Conservation (phyloP, 108 stramenopile species). For the Craspedostauros australis region DNA sequence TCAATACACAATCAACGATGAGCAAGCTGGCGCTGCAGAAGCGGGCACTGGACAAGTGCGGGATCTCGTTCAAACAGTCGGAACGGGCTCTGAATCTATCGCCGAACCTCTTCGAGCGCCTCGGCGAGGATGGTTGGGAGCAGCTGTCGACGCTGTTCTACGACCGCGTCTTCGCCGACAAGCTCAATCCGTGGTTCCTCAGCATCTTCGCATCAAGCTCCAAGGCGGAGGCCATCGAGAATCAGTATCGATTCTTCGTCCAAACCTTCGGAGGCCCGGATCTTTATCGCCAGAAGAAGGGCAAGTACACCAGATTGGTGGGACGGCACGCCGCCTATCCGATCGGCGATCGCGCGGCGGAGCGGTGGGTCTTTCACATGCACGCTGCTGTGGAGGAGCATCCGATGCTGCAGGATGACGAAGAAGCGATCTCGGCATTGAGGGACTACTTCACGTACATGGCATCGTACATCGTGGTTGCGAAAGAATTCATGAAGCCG, state of each 20-base stretch:
- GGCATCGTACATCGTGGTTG: conserved; percentile 76
- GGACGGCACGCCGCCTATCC: conserved; percentile 73
- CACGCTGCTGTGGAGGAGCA: conserved; percentile 53
- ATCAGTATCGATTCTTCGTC: conserved; percentile 72
- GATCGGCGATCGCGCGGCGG: conserved; percentile 52
- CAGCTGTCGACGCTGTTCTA: conserved; percentile 55
- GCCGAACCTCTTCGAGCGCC: conserved; percentile 50
- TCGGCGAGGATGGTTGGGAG: conserved; percentile 54
- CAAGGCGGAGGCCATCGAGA: conserved; percentile 70
- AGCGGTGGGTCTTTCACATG: conserved; percentile 73
- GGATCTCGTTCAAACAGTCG: conserved; percentile 40
- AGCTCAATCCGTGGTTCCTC: conserved; percentile 51
- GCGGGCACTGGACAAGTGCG: conserved; percentile 18
- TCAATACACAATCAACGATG: conserved; percentile 29
- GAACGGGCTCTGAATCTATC: conserved; percentile 17
- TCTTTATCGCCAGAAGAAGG: conserved; percentile 66
- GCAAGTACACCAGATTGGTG: conserved; percentile 66
- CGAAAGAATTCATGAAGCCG: conserved; percentile 65
- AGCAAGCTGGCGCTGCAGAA: conserved; percentile 41
- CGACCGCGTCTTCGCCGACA: conserved; percentile 61
- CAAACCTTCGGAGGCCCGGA: conserved; percentile 75
- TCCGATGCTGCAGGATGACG: conserved; percentile 25
- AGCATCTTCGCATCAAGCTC: conserved; percentile 73
- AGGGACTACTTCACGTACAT: conserved; percentile 48
- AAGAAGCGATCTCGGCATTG: conserved; percentile 24